Base-by-base conservation (phyloP, 352 stramenopile genomes). In the Phytophthora pisi region DNA sequence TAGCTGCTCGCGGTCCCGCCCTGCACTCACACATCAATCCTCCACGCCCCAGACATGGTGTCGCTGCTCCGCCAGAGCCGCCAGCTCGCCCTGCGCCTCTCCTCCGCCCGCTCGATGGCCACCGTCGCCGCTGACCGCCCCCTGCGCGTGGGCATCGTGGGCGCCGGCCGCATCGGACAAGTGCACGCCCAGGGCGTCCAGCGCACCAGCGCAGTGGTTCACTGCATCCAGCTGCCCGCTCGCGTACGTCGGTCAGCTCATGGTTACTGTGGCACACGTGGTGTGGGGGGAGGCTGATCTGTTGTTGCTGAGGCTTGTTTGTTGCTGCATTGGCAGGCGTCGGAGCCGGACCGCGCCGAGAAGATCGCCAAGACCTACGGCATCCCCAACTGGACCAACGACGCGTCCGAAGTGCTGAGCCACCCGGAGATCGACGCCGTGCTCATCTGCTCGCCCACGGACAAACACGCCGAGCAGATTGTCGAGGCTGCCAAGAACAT, bases 401-500 rank as follows among this genome's bases (percentile, higher is more conserved):
- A 83, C 69, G 78, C 89, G 3, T 92, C 92, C 49, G 95, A 99
- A n/a, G 86, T 99, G 9, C 95, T 99, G 62, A 80, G 77, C 9
- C 84, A 98, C 67, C 91, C 93, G 1, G 90, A 97, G 13, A 89
- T 99, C 36, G 93, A 99, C 75, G 96, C 95, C 13, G 93, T 99
- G 11, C 88, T 97, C 82, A 98, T 99, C 79, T 99, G 96, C 75
- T 99, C 95, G 11, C 96, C 96, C 3, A 98, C 92, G 16, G 75
- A 88, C 30, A 93, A 85, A 55, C 96, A 99, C 81, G 96, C 96
- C 13, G 88, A 98, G 66, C 96, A 98, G 81, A 98, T 98, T 71
- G 95, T 98, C 46, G 87, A 92, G 34, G 93, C 89, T 23, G 96
- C 96, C 16, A 85, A 84, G 13, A 85, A 95, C 65, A 90, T 91